These are phyloP conservation scores for Talinum fruticosum DNA, from an alignment of 148 eudicot species.

Conservation along the genomic window DNA sequence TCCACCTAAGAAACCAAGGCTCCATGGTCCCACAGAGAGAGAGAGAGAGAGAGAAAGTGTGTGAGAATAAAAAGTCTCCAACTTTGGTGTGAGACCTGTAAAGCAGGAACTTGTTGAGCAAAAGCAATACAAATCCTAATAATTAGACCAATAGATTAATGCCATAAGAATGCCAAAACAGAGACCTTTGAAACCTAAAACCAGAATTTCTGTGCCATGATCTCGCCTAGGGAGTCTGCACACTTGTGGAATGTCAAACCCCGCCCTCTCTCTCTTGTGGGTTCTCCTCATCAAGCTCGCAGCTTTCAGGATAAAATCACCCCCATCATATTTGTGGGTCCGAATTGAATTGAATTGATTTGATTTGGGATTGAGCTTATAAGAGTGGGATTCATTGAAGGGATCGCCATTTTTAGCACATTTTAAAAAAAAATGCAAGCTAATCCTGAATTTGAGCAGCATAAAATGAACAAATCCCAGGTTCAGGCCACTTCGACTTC, in stretches of 20 bases:
- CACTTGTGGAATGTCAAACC: slow-evolving; percentile 22
- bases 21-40: slow-evolving; percentile 27
- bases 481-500: too few relatives aligned
- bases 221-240: slow-evolving; percentile 18
- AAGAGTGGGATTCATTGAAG: slow-evolving; percentile 24
- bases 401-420: slow-evolving; percentile 10
- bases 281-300: not conserved
- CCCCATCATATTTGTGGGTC: slow-evolving; percentile 25
- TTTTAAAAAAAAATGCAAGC: too few relatives aligned
- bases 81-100: slow-evolving; percentile 47
- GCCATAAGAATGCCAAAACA: not conserved
- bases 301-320: slow-evolving; percentile 7
- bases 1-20: slow-evolving; percentile 38
- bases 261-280: not conserved
- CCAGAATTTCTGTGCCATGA: slow-evolving; percentile 24
- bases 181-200: not conserved
- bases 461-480: too few relatives aligned
- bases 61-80: slow-evolving; percentile 13
- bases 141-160: slow-evolving; percentile 20
- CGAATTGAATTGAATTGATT: slow-evolving; percentile 13
- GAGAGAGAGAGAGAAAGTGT: too few relatives aligned
- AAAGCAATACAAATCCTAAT: slow-evolving; percentile 42
- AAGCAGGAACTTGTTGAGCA: slow-evolving; percentile 44
- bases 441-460: too few relatives aligned
- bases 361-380: slow-evolving; percentile 18